Evolutionary conservation across 768 basidiomycete species (phyloP).

Genomic region (Megacollybia marginata): DNA sequence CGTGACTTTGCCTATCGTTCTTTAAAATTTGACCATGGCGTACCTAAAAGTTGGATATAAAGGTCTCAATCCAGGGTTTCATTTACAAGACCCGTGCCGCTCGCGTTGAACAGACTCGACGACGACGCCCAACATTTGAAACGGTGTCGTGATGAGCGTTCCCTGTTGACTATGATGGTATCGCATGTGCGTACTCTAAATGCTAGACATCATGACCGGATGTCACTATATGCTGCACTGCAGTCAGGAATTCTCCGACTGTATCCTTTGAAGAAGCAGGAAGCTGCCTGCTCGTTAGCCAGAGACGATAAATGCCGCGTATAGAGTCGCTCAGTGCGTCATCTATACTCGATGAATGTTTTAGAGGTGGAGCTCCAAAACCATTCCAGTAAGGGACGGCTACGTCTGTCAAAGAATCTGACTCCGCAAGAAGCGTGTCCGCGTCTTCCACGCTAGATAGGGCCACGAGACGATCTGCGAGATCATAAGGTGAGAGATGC

Average conservation of each 20-base stretch:
- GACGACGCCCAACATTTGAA: too few relatives aligned
- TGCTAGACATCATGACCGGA: too few relatives aligned
- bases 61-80: too few relatives aligned
- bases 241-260: slow-evolving; percentile 22
- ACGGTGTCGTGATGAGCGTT: too few relatives aligned
- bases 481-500: slow-evolving; percentile 31
- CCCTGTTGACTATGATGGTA: too few relatives aligned
- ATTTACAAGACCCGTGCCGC: too few relatives aligned
- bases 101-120: too few relatives aligned
- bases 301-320: slow-evolving; percentile 50
- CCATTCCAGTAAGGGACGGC: slow-evolving; percentile 7
- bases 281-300: slow-evolving; percentile 29
- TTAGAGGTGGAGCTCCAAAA: slow-evolving; percentile 4
- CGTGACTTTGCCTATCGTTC: too few relatives aligned
- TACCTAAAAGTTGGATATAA: too few relatives aligned
- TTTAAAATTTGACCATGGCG: too few relatives aligned
- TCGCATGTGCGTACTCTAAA: too few relatives aligned
- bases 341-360: slow-evolving; percentile 1
- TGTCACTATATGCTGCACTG: not conserved
- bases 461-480: slow-evolving; percentile 33
- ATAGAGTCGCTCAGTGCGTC: slow-evolving; percentile 43
- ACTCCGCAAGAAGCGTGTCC: slow-evolving; percentile 6
- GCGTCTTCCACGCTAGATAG: slow-evolving; percentile 18
- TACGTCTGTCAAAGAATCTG: slow-evolving; percentile 1
- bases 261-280: slow-evolving; percentile 13